A percentile compares a stretch with the other conserved stretches of the same genome.
Evolutionary conservation across 345 rosid genomes (phyloP).

Genomic region (Jatropha curcas): DNA sequence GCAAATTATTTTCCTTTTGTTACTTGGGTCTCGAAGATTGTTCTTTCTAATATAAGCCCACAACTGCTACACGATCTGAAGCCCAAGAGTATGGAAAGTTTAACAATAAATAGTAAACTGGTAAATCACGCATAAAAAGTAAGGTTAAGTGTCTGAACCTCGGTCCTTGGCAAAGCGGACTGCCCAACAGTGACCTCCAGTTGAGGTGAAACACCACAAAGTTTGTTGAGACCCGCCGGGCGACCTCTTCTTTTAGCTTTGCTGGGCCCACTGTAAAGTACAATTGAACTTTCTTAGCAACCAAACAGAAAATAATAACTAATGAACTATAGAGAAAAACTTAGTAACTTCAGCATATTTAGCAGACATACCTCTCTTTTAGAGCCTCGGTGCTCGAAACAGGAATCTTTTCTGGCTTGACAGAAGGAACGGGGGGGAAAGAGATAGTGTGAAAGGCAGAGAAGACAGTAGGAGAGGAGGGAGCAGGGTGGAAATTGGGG

Average conservation of each 20-base stretch:
- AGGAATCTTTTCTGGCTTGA: not conserved
- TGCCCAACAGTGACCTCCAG: slow-evolving; percentile 85
- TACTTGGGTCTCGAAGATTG: slow-evolving; percentile 94
- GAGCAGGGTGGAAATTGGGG: slow-evolving; percentile 26
- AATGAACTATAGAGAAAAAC: slow-evolving; percentile 4
- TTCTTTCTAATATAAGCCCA: slow-evolving; percentile 96
- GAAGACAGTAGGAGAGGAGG: slow-evolving; percentile 22
- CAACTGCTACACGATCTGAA: slow-evolving; percentile 85
- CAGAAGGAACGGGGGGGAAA: not conserved
- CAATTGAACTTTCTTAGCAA: not conserved
- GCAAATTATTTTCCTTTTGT: slow-evolving; percentile 92
- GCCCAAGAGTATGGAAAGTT: slow-evolving; percentile 17
- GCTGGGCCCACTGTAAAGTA: slow-evolving; percentile 54
- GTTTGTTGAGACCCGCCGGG: slow-evolving; percentile 87
- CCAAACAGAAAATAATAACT: not conserved
- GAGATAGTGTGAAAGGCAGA: not conserved
- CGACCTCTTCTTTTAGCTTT: slow-evolving; percentile 85
- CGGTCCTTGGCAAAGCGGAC: slow-evolving; percentile 91
- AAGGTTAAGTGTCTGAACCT: slow-evolving; percentile 40
- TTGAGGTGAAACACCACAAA: slow-evolving; percentile 82
- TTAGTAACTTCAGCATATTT: too few relatives aligned
- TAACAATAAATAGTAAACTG: not conserved
- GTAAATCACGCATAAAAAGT: not conserved
- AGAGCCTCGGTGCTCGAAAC: not conserved
- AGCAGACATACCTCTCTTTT: not conserved